phyloP scores from a whole-genome alignment of 2,329 filamentous ascomycete genomes.

The Penicillium sp. region DNA sequence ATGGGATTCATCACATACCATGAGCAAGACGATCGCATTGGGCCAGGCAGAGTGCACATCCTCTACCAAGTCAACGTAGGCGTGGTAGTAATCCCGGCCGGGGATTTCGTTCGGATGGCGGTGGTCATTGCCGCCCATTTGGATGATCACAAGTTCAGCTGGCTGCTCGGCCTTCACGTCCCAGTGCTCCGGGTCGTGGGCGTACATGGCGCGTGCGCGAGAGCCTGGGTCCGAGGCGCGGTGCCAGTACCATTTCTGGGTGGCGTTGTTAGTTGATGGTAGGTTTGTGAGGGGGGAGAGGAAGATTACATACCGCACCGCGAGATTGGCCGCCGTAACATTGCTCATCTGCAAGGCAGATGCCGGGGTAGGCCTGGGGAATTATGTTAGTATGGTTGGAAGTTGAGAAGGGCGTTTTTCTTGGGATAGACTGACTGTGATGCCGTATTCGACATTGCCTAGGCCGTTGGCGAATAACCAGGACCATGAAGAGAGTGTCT shows the following conservation, averaged over 20 bases:
- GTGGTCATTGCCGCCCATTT: slow-evolving; percentile 50
- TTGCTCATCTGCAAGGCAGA: slow-evolving; percentile 56
- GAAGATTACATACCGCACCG: slow-evolving; percentile 40
- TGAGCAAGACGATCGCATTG: slow-evolving; percentile 43
- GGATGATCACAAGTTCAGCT: slow-evolving; percentile 47
- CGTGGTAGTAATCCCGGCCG: slow-evolving; percentile 36
- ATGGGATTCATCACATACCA: slow-evolving; percentile 30
- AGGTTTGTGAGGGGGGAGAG: neutral
- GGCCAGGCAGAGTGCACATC: slow-evolving; percentile 45
- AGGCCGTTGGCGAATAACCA: slow-evolving; percentile 58
- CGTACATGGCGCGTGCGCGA: slow-evolving; percentile 48
- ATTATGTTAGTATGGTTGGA: neutral
- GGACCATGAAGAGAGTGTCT: slow-evolving; percentile 57
- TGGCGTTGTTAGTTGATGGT: slow-evolving; percentile 4
- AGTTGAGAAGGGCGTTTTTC: neutral
- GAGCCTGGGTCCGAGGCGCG: slow-evolving; percentile 56
- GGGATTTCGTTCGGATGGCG: slow-evolving; percentile 45
- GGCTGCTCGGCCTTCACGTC: slow-evolving; percentile 28
- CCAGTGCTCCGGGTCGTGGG: slow-evolving; percentile 30
- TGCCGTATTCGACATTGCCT: slow-evolving; percentile 58
- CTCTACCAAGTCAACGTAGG: slow-evolving; percentile 45
- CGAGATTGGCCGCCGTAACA: slow-evolving; percentile 56
- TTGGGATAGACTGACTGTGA: slow-evolving; percentile 41
- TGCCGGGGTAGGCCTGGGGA: slow-evolving; percentile 52
- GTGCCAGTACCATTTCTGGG: slow-evolving; percentile 55